Conservation (phyloP, 805 yeast genomes). For the Barnettozyma botsteinii region DNA sequence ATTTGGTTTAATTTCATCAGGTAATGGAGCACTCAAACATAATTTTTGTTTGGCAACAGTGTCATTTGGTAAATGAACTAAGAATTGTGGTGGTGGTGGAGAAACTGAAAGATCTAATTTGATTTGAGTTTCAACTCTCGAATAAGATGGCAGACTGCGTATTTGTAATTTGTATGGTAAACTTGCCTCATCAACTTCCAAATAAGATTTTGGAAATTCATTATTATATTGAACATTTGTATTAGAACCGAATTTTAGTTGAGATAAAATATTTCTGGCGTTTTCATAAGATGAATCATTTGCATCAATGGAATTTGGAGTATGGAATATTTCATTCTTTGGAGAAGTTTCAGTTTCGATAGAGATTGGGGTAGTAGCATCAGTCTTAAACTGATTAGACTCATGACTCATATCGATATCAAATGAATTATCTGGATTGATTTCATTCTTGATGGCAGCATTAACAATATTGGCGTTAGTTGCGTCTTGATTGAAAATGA, state of each 20-base stretch:
- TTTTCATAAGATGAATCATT: constrained; percentile 20
- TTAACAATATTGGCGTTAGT: constrained; percentile 2
- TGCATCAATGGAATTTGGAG: constrained; percentile 13
- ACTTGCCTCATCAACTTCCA: constrained; percentile 23
- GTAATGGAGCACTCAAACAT: constrained; percentile 45
- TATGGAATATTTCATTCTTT: constrained; percentile 15
- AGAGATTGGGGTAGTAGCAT: constrained; percentile 17
- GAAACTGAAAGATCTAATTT: constrained; percentile 61
- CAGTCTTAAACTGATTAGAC: background rate
- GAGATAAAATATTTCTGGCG: constrained; percentile 21
- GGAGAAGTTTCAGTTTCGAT: constrained; percentile 7
- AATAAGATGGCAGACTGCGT: constrained; percentile 64
- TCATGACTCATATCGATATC: background rate
- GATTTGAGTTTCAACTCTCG: constrained; percentile 95
- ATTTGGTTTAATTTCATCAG: constrained; percentile 44
- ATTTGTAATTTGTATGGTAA: constrained; percentile 46
- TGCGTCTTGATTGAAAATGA: constrained; percentile 12
- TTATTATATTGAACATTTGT: constrained; percentile 18
- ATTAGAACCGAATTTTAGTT: constrained; percentile 24
- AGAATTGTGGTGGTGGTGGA: constrained; percentile 71
- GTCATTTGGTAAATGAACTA: constrained; percentile 80
- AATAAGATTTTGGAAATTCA: constrained; percentile 24
- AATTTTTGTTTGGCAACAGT: constrained; percentile 83
- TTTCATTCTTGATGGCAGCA: background rate
- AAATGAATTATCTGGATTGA: background rate